Evolutionary conservation across 371 early-diverging fungal genomes (phyloP).

Genomic region (Umbelopsis sp.): DNA sequence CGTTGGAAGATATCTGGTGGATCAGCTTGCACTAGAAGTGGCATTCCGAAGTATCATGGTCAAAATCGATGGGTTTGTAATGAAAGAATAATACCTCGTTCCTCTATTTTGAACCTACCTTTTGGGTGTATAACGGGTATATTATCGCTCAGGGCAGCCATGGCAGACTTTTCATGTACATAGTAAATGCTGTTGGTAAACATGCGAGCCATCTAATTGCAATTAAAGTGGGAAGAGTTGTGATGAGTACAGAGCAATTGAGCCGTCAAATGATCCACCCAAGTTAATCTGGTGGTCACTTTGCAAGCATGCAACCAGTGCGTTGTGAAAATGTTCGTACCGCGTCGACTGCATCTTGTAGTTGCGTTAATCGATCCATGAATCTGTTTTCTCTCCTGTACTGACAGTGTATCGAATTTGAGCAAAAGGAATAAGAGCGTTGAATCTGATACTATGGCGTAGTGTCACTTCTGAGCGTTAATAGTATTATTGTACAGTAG

Average conservation of each 20-base stretch:
- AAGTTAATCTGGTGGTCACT: neutral
- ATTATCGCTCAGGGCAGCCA: slow-evolving; percentile 42
- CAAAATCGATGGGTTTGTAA: neutral
- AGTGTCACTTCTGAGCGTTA: no score
- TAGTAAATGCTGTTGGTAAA: slow-evolving; percentile 58
- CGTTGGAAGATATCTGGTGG: slow-evolving; percentile 49
- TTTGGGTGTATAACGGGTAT: slow-evolving; percentile 52
- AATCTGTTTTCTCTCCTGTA: neutral
- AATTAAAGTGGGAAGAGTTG: neutral
- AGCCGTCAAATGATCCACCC: neutral
- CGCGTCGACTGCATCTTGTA: slow-evolving; percentile 68
- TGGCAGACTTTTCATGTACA: slow-evolving; percentile 53
- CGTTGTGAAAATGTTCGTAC: slow-evolving; percentile 24
- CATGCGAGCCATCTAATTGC: slow-evolving; percentile 49
- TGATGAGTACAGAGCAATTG: no score
- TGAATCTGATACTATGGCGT: no score
- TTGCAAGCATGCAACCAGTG: neutral
- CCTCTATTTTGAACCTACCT: slow-evolving; percentile 24
- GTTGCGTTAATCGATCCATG: slow-evolving; percentile 61
- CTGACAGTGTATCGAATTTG: neutral
- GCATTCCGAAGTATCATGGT: neutral
- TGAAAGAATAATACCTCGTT: no score
- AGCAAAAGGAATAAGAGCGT: neutral
- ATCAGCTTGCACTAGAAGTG: slow-evolving; percentile 46
- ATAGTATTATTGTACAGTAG: no score